Evolutionary conservation across 352 stramenopile genomes (phyloP).

Genomic region (Globisporangium irregulare): DNA sequence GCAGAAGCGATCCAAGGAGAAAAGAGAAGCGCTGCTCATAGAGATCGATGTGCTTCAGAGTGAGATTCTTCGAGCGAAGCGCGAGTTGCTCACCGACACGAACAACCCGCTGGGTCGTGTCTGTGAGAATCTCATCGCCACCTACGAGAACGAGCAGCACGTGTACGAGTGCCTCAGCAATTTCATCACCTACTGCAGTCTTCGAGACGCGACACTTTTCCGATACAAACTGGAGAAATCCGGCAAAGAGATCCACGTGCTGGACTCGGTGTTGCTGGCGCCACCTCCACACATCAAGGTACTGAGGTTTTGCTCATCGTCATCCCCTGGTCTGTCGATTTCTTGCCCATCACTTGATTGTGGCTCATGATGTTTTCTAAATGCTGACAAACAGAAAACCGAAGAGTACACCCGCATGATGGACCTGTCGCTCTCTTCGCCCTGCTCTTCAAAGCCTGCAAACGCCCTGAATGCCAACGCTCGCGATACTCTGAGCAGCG

Average conservation of each 20-base stretch:
- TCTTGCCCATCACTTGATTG: neutral
- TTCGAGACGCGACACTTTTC: slow-evolving; percentile 41
- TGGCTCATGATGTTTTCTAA: neutral
- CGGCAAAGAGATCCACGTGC: slow-evolving; percentile 53
- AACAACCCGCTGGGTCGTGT: slow-evolving; percentile 49
- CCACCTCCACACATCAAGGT: slow-evolving; percentile 49
- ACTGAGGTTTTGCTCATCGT: neutral
- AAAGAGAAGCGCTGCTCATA: slow-evolving; percentile 33
- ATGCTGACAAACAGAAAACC: slow-evolving; percentile 23
- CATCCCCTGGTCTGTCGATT: neutral
- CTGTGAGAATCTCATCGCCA: slow-evolving; percentile 60
- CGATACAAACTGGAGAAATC: slow-evolving; percentile 53
- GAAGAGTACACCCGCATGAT: slow-evolving; percentile 37
- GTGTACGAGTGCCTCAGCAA: slow-evolving; percentile 68
- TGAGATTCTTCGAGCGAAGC: slow-evolving; percentile 47
- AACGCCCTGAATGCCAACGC: neutral
- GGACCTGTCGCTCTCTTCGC: slow-evolving; percentile 29
- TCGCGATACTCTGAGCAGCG: neutral
- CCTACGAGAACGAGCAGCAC: slow-evolving; percentile 69
- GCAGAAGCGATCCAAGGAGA: slow-evolving; percentile 14
- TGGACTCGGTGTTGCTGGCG: slow-evolving; percentile 50
- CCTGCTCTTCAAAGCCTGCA: slow-evolving; percentile 5
- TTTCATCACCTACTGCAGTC: slow-evolving; percentile 51
- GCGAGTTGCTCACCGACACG: slow-evolving; percentile 45
- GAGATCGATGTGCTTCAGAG: slow-evolving; percentile 53